phyloP scores from a whole-genome alignment of 2,329 filamentous ascomycete genomes.

The Fusarium irregulare region DNA sequence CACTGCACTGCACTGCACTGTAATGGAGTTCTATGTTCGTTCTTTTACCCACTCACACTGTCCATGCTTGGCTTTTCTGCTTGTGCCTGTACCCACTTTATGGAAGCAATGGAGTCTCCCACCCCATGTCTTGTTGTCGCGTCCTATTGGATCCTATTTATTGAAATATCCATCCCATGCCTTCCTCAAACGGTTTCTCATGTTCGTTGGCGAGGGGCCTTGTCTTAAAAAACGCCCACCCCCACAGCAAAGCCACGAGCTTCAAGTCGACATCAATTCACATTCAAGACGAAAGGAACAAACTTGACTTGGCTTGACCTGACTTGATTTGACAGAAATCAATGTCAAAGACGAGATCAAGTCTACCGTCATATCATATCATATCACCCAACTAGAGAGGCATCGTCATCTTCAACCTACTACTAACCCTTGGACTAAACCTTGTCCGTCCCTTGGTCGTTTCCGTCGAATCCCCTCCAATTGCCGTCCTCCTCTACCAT shows the following conservation, averaged over 20 bases:
- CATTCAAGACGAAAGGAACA: conserved; percentile 11
- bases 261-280: conserved; percentile 14
- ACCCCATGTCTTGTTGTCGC: conserved; percentile 20
- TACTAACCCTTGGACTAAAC: conserved; percentile 34
- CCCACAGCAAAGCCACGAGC: conserved; percentile 32
- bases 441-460: conserved; percentile 43
- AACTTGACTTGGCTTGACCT: background rate
- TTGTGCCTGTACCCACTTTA: conserved; percentile 20
- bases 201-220: conserved; percentile 32
- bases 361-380: background rate
- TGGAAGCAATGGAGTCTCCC: conserved; percentile 37
- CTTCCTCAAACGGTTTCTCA: conserved; percentile 38
- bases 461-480: conserved; percentile 42
- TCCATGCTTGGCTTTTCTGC: conserved; percentile 12
- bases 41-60: conserved; percentile 10
- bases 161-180: conserved; percentile 25
- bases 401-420: conserved; percentile 24
- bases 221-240: conserved; percentile 39
- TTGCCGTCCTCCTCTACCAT: conserved; percentile 29
- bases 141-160: conserved; percentile 30
- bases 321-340: conserved; percentile 4
- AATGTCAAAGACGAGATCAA: conserved; percentile 9
- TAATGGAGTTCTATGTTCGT: background rate
- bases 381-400: background rate
- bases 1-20: background rate